Conservation (phyloP, 225 moss, liverwort and hornwort genomes). For the Marchantia paleacea region DNA sequence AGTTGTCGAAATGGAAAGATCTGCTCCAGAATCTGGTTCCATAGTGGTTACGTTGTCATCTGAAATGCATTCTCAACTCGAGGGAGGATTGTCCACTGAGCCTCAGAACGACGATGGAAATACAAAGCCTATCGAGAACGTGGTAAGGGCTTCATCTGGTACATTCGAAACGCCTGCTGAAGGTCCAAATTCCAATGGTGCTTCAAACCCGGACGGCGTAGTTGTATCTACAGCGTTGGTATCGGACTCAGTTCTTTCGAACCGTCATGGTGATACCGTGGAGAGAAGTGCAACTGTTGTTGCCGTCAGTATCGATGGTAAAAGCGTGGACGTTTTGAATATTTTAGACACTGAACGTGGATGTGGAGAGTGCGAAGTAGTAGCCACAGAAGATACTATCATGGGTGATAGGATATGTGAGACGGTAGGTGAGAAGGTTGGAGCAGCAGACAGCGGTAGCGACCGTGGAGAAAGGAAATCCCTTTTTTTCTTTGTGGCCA, state of each 20-base stretch:
- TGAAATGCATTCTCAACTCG: background rate
- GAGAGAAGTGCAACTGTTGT: background rate
- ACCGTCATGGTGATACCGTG: background rate
- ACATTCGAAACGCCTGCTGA: background rate
- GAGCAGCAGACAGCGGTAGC: background rate
- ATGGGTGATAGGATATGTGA: background rate
- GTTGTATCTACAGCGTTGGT: too few relatives aligned
- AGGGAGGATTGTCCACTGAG: background rate
- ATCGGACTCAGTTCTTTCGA: background rate
- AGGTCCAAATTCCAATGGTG: too few relatives aligned
- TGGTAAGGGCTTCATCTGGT: background rate
- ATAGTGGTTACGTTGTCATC: background rate
- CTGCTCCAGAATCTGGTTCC: background rate
- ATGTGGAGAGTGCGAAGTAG: background rate
- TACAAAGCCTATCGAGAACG: too few relatives aligned
- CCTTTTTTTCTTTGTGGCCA: constrained; percentile 31
- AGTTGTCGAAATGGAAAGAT: background rate
- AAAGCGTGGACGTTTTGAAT: background rate
- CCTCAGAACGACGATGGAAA: background rate
- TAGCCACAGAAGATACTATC: background rate
- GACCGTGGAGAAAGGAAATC: background rate
- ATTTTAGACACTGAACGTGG: background rate
- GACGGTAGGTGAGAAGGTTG: background rate
- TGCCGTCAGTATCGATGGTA: background rate
- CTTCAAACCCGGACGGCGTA: too few relatives aligned